Evolutionary conservation across 2,329 filamentous ascomycete genomes (phyloP).

Genomic region (Aspergillus bombycis): DNA sequence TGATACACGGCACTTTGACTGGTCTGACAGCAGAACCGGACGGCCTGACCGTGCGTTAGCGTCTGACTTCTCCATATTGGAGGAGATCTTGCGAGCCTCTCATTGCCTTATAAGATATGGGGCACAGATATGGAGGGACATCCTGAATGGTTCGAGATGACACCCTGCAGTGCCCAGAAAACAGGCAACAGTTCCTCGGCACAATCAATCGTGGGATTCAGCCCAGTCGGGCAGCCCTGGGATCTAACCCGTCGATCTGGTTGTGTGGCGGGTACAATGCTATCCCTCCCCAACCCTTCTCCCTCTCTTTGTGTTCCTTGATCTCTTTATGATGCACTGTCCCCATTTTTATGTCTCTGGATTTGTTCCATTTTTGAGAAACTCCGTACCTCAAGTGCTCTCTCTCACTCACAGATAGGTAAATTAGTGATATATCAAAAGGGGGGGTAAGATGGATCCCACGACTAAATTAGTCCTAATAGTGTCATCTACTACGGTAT

Average conservation of each 20-base stretch:
- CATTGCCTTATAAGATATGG: background rate
- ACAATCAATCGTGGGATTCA: background rate
- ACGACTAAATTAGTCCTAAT: background rate
- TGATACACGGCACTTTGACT: background rate
- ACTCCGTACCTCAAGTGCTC: background rate
- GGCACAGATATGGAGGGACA: background rate
- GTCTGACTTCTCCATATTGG: background rate
- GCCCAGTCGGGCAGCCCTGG: conserved; percentile 1
- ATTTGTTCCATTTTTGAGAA: background rate
- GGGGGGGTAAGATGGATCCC: background rate
- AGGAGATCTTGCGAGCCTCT: background rate
- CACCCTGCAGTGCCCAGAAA: background rate
- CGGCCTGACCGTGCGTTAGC: background rate
- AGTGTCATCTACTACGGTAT: background rate
- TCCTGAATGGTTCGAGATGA: background rate
- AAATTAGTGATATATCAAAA: background rate
- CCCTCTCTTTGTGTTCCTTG: background rate
- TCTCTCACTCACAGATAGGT: background rate
- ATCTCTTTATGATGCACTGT: background rate
- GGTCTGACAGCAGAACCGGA: background rate
- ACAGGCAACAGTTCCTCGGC: conserved; percentile 4
- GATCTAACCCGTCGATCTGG: background rate
- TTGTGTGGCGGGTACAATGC: background rate
- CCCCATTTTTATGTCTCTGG: background rate
- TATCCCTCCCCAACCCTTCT: background rate